A percentile compares a stretch with the other conserved stretches of the same genome.
Evolutionary conservation across 148 eudicot genomes (phyloP).

Genomic region (Polygonum maritimum): DNA sequence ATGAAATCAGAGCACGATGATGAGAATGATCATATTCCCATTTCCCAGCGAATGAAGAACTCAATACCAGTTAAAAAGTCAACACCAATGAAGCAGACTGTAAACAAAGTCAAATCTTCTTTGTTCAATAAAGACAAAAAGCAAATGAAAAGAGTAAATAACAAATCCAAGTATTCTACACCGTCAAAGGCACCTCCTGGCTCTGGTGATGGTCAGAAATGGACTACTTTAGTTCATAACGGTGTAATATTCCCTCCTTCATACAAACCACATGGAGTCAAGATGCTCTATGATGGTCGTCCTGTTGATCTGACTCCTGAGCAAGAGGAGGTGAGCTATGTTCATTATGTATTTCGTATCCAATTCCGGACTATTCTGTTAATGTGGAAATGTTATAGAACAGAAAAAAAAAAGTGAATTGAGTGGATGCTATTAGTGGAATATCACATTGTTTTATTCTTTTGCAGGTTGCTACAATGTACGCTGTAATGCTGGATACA

Average conservation of each 20-base stretch:
- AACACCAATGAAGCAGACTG: constrained; percentile 30
- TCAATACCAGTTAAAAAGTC: constrained; percentile 41
- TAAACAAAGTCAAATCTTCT: constrained; percentile 36
- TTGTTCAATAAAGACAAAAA: constrained; percentile 37
- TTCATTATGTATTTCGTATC: constrained; percentile 11
- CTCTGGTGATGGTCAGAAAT: constrained; percentile 97
- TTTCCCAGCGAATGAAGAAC: constrained; percentile 65
- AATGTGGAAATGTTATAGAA: background rate
- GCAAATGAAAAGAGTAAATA: constrained; percentile 52
- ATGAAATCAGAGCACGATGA: constrained; percentile 50
- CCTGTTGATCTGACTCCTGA: constrained; percentile 80
- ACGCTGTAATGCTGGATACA: constrained; percentile 89
- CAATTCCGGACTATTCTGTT: background rate
- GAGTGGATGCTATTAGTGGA: background rate
- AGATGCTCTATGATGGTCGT: constrained; percentile 77
- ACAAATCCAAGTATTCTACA: constrained; percentile 52
- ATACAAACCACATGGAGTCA: constrained; percentile 83
- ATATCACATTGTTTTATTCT: constrained; percentile 11
- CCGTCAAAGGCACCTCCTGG: constrained; percentile 67
- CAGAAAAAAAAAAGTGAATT: background rate
- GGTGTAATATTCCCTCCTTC: constrained; percentile 97
- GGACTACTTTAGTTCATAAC: constrained; percentile 85
- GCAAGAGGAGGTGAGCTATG: constrained; percentile 77
- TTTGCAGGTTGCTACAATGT: constrained; percentile 96
- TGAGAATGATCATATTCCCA: constrained; percentile 58